Evolutionary conservation across 129 eudicot genomes (phyloP).

Genomic region (Dittrichia graveolens): DNA sequence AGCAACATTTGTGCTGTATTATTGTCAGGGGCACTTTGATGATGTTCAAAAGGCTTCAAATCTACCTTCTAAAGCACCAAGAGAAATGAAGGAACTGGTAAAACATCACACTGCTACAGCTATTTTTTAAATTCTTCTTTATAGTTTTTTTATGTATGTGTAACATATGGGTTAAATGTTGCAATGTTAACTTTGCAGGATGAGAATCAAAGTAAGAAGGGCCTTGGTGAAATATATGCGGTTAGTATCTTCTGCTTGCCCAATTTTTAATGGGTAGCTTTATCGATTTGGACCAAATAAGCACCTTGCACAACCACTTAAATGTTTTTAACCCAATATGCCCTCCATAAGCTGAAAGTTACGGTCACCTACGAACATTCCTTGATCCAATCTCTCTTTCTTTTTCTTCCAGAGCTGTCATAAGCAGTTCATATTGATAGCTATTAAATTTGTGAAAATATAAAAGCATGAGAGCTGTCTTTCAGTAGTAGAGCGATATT

Average conservation of each 20-base stretch:
- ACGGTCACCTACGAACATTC: too few relatives aligned
- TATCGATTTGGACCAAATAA: too few relatives aligned
- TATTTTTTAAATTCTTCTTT: neutral
- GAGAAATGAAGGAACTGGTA: conserved; percentile 81
- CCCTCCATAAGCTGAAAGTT: too few relatives aligned
- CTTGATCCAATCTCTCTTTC: too few relatives aligned
- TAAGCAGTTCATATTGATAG: too few relatives aligned
- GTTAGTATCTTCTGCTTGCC: conserved; percentile 41
- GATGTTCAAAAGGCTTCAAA: conserved; percentile 76
- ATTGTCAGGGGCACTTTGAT: conserved; percentile 57
- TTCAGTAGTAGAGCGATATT: too few relatives aligned
- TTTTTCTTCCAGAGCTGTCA: too few relatives aligned
- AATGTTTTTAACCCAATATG: too few relatives aligned
- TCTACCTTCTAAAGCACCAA: conserved; percentile 61
- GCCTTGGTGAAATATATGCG: conserved; percentile 93
- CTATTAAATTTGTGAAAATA: too few relatives aligned
- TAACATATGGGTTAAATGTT: neutral
- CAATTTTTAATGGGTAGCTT: neutral
- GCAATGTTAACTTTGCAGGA: conserved; percentile 55
- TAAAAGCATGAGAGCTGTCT: too few relatives aligned
- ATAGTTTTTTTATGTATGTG: conserved; percentile 1
- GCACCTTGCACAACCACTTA: too few relatives aligned
- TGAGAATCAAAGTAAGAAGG: conserved; percentile 90
- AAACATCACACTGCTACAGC: conserved; percentile 1
- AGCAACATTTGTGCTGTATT: too few relatives aligned